Conservation (phyloP, 1,139 yeast species). For the Sugiyamaella pinicola region DNA sequence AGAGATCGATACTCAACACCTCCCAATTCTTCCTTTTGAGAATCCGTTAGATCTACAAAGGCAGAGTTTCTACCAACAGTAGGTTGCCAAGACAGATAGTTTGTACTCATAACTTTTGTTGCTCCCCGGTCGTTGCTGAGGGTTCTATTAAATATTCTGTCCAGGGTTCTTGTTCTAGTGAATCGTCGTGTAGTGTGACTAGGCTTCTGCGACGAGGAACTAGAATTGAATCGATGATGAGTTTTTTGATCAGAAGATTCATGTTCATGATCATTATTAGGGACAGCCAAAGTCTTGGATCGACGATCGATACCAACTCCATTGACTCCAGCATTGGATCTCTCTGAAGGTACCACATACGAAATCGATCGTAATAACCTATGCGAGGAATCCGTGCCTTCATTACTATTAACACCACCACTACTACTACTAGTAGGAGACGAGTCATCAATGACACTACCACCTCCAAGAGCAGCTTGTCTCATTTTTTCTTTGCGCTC, state of each 20-base stretch:
- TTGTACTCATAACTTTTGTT: conserved; percentile 39
- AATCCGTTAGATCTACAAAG: conserved; percentile 76
- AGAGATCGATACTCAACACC: conserved; percentile 95
- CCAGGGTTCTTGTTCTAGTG: conserved; percentile 32
- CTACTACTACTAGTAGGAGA: conserved; percentile 2
- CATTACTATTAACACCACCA: background rate
- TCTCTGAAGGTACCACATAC: conserved; percentile 1
- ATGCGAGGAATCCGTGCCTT: background rate
- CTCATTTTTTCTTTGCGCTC: conserved; percentile 28
- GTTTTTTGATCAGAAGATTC: background rate
- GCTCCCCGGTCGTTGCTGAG: conserved; percentile 19
- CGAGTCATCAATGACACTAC: background rate
- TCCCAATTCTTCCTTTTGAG: conserved; percentile 90
- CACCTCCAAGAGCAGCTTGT: background rate
- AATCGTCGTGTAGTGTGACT: conserved; percentile 3
- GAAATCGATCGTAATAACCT: conserved; percentile 6
- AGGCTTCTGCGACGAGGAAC: background rate
- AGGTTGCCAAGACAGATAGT: conserved; percentile 86
- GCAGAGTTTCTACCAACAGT: conserved; percentile 95
- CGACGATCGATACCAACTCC: conserved; percentile 9
- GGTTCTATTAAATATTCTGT: conserved; percentile 27
- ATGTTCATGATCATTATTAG: background rate
- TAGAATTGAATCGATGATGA: background rate
- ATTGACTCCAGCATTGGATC: background rate
- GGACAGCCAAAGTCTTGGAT: conserved; percentile 6